Evolutionary conservation across 768 basidiomycete species (phyloP), one percentile per base, ranked within the genome.

Genomic region (Glaciozyma martinii): DNA sequence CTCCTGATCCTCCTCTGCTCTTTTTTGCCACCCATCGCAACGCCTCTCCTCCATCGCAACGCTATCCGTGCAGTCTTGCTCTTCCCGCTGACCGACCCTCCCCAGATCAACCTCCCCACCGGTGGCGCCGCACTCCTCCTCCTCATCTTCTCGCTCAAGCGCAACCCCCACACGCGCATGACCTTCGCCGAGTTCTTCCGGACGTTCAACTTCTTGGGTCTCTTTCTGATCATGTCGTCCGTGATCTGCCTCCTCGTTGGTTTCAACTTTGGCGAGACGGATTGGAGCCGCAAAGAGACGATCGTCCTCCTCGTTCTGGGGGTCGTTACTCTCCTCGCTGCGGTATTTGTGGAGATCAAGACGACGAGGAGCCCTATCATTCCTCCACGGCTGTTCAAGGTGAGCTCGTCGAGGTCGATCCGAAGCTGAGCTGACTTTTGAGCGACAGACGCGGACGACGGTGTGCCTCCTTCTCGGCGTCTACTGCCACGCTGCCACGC

Each of bases 151-250:
- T 76, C 69, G 57, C 74, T 79, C 44, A 75, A 78, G 25, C 70
- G 79, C 30, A 77, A 77, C 55, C 73, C 74, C 3, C 49, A 71
- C 25, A 58, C 62, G 1, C 62, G 71, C 6, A 67, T 73, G 18
- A 73, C 74, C 1, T 42, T 72, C 29, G 56, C 62, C 3, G 56
- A 72, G 37, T 71, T 78, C 54, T 52, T 71, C 21, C 32, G 66
- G n/a, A 74, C 75, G 0, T 78, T 77, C 58, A 78, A 79, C 66
- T 78, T 77, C 61, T 49, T 77, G 55, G 78, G 78, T n/a, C 67
- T 79, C 25, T 59, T 71, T 27, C 72, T 78, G 49, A 66, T 79
- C 65, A 73, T 76, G 49, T 56, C 66, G 9, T 77, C 74, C 8
- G 67, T 75, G 9, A 74, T 72, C 18, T 61, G 75, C 29, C 65